Conservation (phyloP, 148 eudicot genomes). For the Camellia granthamiana region DNA sequence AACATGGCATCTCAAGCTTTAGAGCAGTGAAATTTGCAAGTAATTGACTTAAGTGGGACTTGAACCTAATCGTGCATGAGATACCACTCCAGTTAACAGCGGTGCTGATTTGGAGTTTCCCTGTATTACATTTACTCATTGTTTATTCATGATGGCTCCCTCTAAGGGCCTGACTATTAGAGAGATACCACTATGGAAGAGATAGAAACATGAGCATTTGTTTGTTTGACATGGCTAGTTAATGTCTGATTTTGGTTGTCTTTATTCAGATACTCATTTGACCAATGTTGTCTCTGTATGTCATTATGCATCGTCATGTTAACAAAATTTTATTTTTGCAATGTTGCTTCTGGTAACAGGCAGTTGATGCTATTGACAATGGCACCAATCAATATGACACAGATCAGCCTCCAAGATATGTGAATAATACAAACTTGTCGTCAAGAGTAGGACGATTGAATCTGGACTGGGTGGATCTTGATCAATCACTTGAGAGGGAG, state of each 20-base stretch:
- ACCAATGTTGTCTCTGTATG: background rate
- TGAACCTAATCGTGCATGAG: background rate
- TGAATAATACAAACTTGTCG: conserved; percentile 48
- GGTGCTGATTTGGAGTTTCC: background rate
- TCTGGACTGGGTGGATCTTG: conserved; percentile 54
- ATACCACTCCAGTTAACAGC: background rate
- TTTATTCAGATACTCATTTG: background rate
- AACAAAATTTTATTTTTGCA: background rate
- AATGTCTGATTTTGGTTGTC: background rate
- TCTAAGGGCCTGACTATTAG: background rate
- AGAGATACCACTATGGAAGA: background rate
- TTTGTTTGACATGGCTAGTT: background rate
- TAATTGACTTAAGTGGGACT: conserved; percentile 3
- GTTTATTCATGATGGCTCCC: background rate
- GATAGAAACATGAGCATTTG: background rate
- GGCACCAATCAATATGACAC: conserved; percentile 47
- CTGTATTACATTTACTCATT: background rate
- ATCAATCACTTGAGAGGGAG: conserved; percentile 55
- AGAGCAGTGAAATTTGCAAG: background rate
- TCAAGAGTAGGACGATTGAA: conserved; percentile 58
- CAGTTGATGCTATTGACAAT: conserved; percentile 64
- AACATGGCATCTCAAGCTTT: background rate
- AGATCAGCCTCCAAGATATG: conserved; percentile 43
- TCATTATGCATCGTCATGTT: background rate
- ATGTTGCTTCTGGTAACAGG: conserved; percentile 33